Percentiles rank a stretch among this genome's conserved stretches.
These are phyloP conservation scores for Podila minutissima DNA, from an alignment of 192 early-diverging fungal genomes.

Conservation along the genomic window DNA sequence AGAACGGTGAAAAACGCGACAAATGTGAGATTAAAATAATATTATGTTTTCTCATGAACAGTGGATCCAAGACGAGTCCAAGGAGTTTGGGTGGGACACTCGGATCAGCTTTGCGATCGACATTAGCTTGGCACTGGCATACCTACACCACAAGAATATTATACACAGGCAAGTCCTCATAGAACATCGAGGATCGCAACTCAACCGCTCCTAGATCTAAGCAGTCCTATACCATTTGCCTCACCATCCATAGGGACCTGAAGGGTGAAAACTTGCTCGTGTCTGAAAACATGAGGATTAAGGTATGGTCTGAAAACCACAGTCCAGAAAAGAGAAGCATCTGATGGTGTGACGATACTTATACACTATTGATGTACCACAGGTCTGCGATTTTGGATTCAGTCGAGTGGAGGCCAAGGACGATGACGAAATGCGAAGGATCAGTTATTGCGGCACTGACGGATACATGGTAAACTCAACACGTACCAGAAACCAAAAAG, in stretches of 20 bases:
- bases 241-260: slow-evolving; percentile 24
- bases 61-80: slow-evolving; percentile 51
- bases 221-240: no score
- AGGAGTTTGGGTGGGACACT: slow-evolving; percentile 53
- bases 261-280: slow-evolving; percentile 49
- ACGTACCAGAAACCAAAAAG: background rate
- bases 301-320: slow-evolving; percentile 17
- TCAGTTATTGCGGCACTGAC: slow-evolving; percentile 49
- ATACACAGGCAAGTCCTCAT: slow-evolving; percentile 30
- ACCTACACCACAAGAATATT: slow-evolving; percentile 49
- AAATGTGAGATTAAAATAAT: background rate
- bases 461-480: slow-evolving; percentile 38
- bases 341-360: background rate
- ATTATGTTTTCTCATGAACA: background rate
- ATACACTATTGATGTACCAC: background rate
- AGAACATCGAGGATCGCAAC: no score
- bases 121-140: slow-evolving; percentile 41
- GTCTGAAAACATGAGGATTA: slow-evolving; percentile 50
- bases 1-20: no score
- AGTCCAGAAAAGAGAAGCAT: background rate
- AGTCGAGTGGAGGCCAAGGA: slow-evolving; percentile 42
- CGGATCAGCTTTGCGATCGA: slow-evolving; percentile 50
- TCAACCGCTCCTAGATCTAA: no score
- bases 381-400: slow-evolving; percentile 52
- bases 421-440: slow-evolving; percentile 43